Evolutionary conservation across 2,329 filamentous ascomycete species (phyloP), one percentile per base, ranked within the genome.

Genomic region (Microthyrium microscopicum): DNA sequence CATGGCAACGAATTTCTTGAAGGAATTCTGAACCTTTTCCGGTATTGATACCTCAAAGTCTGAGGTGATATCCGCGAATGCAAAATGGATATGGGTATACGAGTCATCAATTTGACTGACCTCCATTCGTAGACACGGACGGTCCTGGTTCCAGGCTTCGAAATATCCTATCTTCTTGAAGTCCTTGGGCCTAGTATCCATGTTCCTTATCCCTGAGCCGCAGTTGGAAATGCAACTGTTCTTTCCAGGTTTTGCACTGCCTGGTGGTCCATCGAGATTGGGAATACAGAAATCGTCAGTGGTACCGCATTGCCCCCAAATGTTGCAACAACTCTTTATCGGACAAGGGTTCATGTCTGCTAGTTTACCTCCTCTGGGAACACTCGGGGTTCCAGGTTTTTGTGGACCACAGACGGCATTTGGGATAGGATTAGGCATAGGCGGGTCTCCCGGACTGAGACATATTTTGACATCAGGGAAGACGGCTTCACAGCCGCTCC

Each of bases 231-330:
- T 56, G 39, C 56, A 57, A 20, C 53, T 54, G 37, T 54, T 47
- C 5, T 39, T 47, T 2, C 49, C 48, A n/a, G n/a, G n/a, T 5
- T 41, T 33, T 8, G 53, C 45, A 4, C 56, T 60, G 6, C 58
- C 58, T 2, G 56, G 59, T 1, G 43, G 43, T 2, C 54, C 55
- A 7, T 11, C 13, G 8, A 16, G 17, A 12, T 15, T 7, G 26
- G 12, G 35, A 12, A 42, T 48, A 43, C 62, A 68, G 40, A 63
- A 64, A 11, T 60, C 60, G 1, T 41, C 40, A 0, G 57, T 60
- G 2, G 51, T 51, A 5, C 62, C 62, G 17, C 63, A 67, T 30
- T 59, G 50, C 1, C 62, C 63, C 48, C 57, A 60, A 26, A 51
- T 46, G 36, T 57, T 49, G 40, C 58, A 61, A 41, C 58, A 61